These are phyloP conservation scores for Agaricus blazei DNA, from an alignment of 768 basidiomycete genomes.

Conservation along the genomic window DNA sequence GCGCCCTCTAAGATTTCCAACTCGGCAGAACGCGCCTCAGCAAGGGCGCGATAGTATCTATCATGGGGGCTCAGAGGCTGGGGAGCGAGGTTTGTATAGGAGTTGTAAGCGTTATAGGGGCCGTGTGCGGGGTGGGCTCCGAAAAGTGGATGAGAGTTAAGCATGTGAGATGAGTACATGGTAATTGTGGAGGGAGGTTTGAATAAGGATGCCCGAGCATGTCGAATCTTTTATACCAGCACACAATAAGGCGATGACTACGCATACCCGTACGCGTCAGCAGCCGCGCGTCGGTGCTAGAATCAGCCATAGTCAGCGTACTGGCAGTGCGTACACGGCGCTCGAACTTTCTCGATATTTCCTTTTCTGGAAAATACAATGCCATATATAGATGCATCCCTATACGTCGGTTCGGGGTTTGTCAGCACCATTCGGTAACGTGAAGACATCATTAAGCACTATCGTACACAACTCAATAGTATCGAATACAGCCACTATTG, in stretches of 20 bases:
- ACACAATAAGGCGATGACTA: background rate
- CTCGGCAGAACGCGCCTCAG: conserved; percentile 31
- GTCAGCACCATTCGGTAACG: background rate
- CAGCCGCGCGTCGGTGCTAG: conserved; percentile 4
- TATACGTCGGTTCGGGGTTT: background rate
- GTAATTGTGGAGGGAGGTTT: no score
- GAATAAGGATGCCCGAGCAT: no score
- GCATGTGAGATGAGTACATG: background rate
- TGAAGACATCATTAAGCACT: background rate
- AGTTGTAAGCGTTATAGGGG: background rate
- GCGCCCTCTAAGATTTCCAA: conserved; percentile 29
- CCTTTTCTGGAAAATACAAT: background rate
- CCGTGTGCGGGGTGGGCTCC: background rate
- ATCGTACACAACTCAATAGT: no score
- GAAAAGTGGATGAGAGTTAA: background rate
- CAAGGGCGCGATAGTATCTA: conserved; percentile 31
- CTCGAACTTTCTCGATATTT: conserved; percentile 9
- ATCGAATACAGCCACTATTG: no score
- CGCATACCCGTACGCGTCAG: conserved; percentile 1
- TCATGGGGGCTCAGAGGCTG: conserved; percentile 21
- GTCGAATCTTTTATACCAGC: no score
- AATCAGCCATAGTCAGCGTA: background rate
- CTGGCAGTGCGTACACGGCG: background rate
- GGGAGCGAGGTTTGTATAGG: background rate
- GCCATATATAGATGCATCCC: background rate